A percentile compares a stretch with the other conserved stretches of the same genome.
phyloP scores from a whole-genome alignment of 331 rosid genomes.

The Saraca asoca region DNA sequence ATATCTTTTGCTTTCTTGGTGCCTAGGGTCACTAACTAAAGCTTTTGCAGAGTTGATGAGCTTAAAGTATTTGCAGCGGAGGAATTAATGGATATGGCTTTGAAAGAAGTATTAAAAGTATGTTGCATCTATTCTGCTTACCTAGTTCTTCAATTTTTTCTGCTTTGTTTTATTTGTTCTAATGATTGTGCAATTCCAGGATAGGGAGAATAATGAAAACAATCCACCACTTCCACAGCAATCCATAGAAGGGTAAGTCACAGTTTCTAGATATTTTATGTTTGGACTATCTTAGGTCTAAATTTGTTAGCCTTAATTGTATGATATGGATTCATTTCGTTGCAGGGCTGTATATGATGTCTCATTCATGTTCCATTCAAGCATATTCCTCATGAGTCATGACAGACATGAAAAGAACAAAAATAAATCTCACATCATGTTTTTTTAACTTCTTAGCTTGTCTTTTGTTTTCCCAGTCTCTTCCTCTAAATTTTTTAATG shows the following conservation, averaged over 20 bases:
- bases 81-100: conserved; percentile 79
- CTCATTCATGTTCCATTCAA: conserved; percentile 7
- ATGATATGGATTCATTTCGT: conserved; percentile 8
- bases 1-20: neutral
- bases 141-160: neutral
- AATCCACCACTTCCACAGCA: conserved; percentile 31
- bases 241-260: conserved; percentile 42
- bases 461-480: conserved; percentile 5
- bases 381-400: neutral
- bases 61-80: conserved; percentile 73
- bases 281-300: neutral
- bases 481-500: conserved; percentile 1
- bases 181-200: conserved; percentile 27
- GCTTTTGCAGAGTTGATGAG: conserved; percentile 63
- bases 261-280: neutral
- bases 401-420: neutral
- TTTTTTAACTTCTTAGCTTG: neutral
- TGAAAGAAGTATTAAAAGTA: conserved; percentile 57
- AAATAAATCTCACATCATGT: neutral
- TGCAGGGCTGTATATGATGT: neutral
- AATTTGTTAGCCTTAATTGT: neutral
- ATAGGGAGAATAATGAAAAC: conserved; percentile 31
- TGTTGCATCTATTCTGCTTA: neutral
- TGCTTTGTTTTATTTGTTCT: neutral
- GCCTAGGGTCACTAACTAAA: neutral